Evolutionary conservation across 805 yeast species (phyloP), one percentile per base, ranked within the genome.

Genomic region (Yamadazyma sp.): DNA sequence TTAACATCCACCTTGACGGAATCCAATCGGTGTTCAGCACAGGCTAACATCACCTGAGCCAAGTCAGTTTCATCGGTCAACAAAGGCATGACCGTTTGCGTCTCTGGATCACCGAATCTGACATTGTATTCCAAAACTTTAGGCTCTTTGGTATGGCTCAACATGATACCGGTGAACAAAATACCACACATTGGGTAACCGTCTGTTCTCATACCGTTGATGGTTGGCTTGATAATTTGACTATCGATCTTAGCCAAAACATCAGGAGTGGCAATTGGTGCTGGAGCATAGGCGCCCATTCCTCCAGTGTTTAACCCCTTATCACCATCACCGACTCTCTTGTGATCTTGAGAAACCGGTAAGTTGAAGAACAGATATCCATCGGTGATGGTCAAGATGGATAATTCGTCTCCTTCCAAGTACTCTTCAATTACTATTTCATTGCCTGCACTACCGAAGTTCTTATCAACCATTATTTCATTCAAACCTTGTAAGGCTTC

Each of bases 201-300:
- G 54, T 91, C 99, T 52, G 73, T 77, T 70, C 99, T 84, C 96
- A 93, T 86, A 42, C 99, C 98, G 52, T 82, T 89, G 54, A 93
- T 82, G 24, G 96, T 85, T 40, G 98, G 98, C 64, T 83, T 80
- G 53, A 95, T 75, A 52, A 95, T 75, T n/a, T 75, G 70, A 32
- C 71, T 67, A 55, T 89, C 80, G 57, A 93, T 89, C 61, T 80
- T 71, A 44, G 73, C 67, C 53, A 90, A 62, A 24, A 93, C 59
- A 16, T 75, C 71, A 2, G 87, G 80, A 13, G 97, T 87, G 13
- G 95, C 98, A 46, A 88, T 73, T 40, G 99, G 99, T 8, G 98
- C 95, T 21, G 99, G 99, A 6, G 98, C 93, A 57, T 93, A 93
- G 6, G 98, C 95, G 47, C 99, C 99, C 99, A 93, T 93, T 47